Base-by-base conservation (phyloP, 2,329 filamentous ascomycete genomes). In the Gyromitra esculenta region DNA sequence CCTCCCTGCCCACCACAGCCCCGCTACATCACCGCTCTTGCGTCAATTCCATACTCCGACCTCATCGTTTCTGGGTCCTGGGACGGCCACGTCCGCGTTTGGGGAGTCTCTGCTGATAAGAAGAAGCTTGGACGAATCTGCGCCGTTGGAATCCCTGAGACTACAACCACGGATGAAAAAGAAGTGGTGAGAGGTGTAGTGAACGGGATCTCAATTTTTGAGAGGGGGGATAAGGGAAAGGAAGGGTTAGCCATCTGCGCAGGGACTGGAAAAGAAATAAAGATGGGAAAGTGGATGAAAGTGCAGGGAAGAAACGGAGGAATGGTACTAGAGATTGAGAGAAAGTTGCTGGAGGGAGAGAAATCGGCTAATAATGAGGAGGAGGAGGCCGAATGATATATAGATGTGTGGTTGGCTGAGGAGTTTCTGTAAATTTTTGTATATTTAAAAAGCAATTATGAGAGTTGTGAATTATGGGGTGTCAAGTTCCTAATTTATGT, bases 21-120 rank as follows among this genome's bases (percentile, higher is more conserved):
- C 2, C 88, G 95, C 82, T 96, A 92, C 88, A 96, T 99, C 83
- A 99, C 96, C 0, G 94, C 95, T 5, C 86, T 99, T 56, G 87
- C 90, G 63, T 91, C 93, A 0, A 87, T 99, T 63, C 95, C 96
- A 0, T 97, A 94, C 83, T 95, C 93, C 4, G 94, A 99, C 81
- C 86, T 97, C 65, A 89, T 99, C 73, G 86, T 99, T 65, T 96
- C 91, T 79, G 96, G 95, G 41, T 97, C 93, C 84, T 99, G 95
- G 94, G 96, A 97, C 82, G 96, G 96, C 1, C 90, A 89, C 83
- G 87, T 99, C 74, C 88, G 95, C 64, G 91, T 91, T 4, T 99
- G 96, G 96, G 90, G 88, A 77, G 87, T 99, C 21, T 91, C 90
- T 68, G 89, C 92, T 54, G 95, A 97, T 83, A 96, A 94, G 85